phyloP scores from a whole-genome alignment of 139 green algal species.

The Protoeuglena noctilucae region DNA sequence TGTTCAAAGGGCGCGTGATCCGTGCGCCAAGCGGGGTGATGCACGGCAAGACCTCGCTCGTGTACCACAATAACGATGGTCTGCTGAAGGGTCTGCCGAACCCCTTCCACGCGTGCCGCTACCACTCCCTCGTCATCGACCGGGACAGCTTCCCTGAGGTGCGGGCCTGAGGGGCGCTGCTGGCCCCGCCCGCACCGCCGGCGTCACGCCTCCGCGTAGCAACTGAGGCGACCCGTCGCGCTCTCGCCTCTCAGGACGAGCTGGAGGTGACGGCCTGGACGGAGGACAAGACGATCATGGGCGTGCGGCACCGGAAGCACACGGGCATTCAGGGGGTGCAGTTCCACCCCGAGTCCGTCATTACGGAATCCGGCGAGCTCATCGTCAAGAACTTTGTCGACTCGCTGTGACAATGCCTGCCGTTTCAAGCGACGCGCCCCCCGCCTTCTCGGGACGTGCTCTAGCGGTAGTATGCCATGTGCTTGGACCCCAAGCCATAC shows the following conservation, averaged over 20 bases:
- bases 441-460: no score
- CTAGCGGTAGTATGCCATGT: no score
- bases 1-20: conserved; percentile 54
- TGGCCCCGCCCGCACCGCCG: no score
- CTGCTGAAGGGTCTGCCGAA: conserved; percentile 56
- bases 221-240: no score
- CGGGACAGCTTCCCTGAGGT: no score
- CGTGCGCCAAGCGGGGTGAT: conserved; percentile 82
- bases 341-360: conserved; percentile 95
- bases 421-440: no score
- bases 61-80: conserved; percentile 63
- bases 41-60: conserved; percentile 87
- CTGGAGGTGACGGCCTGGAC: conserved; percentile 93
- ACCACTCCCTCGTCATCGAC: conserved; percentile 90
- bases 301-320: conserved; percentile 63
- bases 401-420: conserved; percentile 3
- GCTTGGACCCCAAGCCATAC: no score
- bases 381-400: conserved; percentile 79
- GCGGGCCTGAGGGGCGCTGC: no score
- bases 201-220: no score
- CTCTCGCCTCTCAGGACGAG: conserved; percentile 65
- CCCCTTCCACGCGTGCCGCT: conserved; percentile 70
- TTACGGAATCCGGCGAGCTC: conserved; percentile 66
- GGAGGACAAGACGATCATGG: conserved; percentile 96
- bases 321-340: conserved; percentile 74